Conservation (phyloP, 2,329 filamentous ascomycete species). For the Clarireedia monteithiana region DNA sequence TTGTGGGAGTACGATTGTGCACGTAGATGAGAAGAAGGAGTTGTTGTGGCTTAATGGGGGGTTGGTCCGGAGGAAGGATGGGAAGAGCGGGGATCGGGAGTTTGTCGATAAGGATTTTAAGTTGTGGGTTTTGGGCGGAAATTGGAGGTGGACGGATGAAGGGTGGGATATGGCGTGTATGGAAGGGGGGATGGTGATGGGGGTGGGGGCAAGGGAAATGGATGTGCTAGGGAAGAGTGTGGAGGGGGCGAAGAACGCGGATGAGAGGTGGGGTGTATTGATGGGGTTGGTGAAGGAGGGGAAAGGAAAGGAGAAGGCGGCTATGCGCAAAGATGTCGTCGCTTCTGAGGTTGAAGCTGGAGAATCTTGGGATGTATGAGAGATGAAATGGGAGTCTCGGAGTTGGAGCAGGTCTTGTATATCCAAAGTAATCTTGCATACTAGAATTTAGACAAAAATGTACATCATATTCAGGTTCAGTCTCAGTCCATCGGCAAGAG, state of each 20-base stretch:
- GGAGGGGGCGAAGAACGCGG: not conserved
- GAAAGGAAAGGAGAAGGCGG: not conserved
- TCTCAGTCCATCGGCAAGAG: too few relatives aligned
- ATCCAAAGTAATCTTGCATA: too few relatives aligned
- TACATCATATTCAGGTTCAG: too few relatives aligned
- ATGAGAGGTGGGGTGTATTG: not conserved
- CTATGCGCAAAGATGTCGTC: not conserved
- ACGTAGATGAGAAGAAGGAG: conserved; percentile 32
- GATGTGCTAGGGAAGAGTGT: not conserved
- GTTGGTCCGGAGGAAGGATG: conserved; percentile 32
- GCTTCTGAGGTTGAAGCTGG: not conserved
- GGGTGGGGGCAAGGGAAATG: not conserved
- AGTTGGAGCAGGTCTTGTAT: too few relatives aligned
- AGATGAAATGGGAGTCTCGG: too few relatives aligned
- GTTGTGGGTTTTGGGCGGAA: not conserved
- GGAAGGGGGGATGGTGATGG: conserved; percentile 15
- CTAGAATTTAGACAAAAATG: too few relatives aligned
- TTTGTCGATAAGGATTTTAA: conserved; percentile 32
- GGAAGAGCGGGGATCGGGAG: conserved; percentile 25
- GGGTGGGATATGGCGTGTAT: conserved; percentile 35
- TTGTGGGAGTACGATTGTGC: conserved; percentile 29
- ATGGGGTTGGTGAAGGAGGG: not conserved
- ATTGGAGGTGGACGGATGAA: not conserved
- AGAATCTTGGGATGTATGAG: not conserved
- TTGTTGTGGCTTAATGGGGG: conserved; percentile 39